phyloP scores from a whole-genome alignment of 179 eudicot genomes.

The Pouteria campechiana region DNA sequence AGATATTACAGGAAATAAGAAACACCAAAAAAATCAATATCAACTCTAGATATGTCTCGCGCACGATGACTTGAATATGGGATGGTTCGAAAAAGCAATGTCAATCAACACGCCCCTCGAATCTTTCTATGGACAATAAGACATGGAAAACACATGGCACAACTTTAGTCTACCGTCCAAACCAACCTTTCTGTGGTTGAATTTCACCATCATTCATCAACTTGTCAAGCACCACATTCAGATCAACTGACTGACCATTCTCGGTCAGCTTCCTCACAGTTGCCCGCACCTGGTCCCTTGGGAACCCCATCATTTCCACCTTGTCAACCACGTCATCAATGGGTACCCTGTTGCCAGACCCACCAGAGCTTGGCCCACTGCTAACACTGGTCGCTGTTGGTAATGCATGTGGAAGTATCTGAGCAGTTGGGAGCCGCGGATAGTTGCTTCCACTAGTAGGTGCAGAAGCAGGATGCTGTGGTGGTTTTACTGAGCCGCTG shows the following conservation, averaged over 20 bases:
- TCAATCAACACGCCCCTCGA: too few species aligned
- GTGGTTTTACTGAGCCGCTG: conserved; percentile 38
- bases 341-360: conserved; percentile 76
- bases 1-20: too few species aligned
- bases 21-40: too few species aligned
- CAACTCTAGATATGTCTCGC: too few species aligned
- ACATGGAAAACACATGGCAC: too few species aligned
- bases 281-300: conserved; percentile 83
- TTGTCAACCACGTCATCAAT: conserved; percentile 95
- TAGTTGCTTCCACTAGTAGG: conserved; percentile 39
- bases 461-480: conserved; percentile 24
- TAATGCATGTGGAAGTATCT: conserved; percentile 54
- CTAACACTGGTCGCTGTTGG: conserved; percentile 53
- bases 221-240: conserved; percentile 84
- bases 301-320: conserved; percentile 83
- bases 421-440: conserved; percentile 78
- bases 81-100: too few species aligned
- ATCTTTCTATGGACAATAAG: too few species aligned
- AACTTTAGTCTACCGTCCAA: conserved; percentile 70
- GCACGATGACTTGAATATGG: too few species aligned
- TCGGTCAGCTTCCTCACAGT: conserved; percentile 77
- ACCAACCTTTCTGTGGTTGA: conserved; percentile 66
- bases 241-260: conserved; percentile 86
- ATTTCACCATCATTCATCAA: conserved; percentile 80
- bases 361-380: conserved; percentile 41